phyloP scores from a whole-genome alignment of 768 basidiomycete species.

The Collybia sp. region DNA sequence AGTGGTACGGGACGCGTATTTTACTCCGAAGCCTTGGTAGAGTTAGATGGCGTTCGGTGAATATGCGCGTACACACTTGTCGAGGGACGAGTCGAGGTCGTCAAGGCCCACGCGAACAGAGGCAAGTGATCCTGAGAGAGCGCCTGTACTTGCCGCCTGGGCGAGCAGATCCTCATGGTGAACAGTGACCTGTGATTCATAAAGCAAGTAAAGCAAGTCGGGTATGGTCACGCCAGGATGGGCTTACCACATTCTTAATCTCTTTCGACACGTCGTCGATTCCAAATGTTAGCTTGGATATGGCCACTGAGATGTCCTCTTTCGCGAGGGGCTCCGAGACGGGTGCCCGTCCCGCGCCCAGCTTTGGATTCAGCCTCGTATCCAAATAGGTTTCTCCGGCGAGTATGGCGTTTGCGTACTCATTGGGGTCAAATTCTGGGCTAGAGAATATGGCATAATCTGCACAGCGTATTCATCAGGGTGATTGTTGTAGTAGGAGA shows the following conservation, averaged over 20 bases:
- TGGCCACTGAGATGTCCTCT: slow-evolving; percentile 86
- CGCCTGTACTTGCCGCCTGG: slow-evolving; percentile 71
- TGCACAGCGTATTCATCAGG: slow-evolving; percentile 16
- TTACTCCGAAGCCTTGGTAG: slow-evolving; percentile 69
- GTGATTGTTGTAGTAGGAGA: not conserved
- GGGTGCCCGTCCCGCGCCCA: slow-evolving; percentile 24
- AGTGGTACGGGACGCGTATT: slow-evolving; percentile 79
- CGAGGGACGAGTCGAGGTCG: slow-evolving; percentile 71
- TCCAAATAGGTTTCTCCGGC: slow-evolving; percentile 69
- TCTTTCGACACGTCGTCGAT: slow-evolving; percentile 93
- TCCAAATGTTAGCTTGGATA: slow-evolving; percentile 80
- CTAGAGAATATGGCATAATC: slow-evolving; percentile 77
- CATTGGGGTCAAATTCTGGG: slow-evolving; percentile 77
- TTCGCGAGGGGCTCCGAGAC: slow-evolving; percentile 54
- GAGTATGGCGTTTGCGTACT: slow-evolving; percentile 88
- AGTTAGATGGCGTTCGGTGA: slow-evolving; percentile 13
- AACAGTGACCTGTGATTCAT: slow-evolving; percentile 60
- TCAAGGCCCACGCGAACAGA: slow-evolving; percentile 65
- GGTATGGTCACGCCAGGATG: not conserved
- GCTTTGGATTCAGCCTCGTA: slow-evolving; percentile 26
- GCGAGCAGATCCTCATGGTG: slow-evolving; percentile 82
- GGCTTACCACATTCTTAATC: slow-evolving; percentile 74
- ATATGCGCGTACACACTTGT: slow-evolving; percentile 49
- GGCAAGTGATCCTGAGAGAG: slow-evolving; percentile 65
- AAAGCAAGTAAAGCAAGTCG: no score